These are phyloP conservation scores for Rhodotorula sp. DNA, from an alignment of 1,284 basidiomycete genomes.

Conservation along the genomic window DNA sequence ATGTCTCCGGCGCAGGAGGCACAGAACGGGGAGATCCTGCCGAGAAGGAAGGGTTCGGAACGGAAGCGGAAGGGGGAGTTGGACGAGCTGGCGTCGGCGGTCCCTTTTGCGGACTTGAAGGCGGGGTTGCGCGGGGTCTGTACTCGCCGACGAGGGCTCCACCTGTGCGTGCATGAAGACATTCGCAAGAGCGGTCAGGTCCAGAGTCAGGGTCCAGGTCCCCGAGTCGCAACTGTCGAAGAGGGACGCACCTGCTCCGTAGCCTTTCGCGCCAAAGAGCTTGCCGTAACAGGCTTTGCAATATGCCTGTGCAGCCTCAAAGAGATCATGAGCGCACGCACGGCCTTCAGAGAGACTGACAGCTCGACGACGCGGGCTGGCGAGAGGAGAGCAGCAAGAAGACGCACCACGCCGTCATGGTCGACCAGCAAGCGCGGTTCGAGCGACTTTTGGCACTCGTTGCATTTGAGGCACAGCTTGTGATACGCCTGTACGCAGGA, in stretches of 20 bases:
- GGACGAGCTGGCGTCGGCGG: neutral
- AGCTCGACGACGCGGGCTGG: no score
- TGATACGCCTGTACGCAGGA: constrained; percentile 50
- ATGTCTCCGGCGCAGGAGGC: no score
- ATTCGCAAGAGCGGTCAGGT: neutral
- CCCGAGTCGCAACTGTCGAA: no score
- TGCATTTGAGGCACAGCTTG: constrained; percentile 53
- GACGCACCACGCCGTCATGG: constrained; percentile 49
- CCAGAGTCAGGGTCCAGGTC: neutral
- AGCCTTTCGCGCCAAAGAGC: constrained; percentile 32
- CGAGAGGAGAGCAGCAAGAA: neutral
- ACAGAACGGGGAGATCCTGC: neutral
- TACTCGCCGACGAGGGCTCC: constrained; percentile 26
- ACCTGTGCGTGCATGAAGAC: constrained; percentile 11
- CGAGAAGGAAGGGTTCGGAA: neutral
- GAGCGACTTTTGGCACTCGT: constrained; percentile 50
- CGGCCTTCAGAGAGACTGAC: no score
- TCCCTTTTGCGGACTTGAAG: neutral
- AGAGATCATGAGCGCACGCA: no score
- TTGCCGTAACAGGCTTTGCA: constrained; percentile 31
- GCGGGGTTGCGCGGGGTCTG: neutral
- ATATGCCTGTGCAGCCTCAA: constrained; percentile 36
- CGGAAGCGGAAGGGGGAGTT: neutral
- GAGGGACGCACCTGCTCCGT: constrained; percentile 25
- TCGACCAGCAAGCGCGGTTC: constrained; percentile 51